phyloP scores from a whole-genome alignment of 2,329 filamentous ascomycete genomes.

The Cladosporium velox region DNA sequence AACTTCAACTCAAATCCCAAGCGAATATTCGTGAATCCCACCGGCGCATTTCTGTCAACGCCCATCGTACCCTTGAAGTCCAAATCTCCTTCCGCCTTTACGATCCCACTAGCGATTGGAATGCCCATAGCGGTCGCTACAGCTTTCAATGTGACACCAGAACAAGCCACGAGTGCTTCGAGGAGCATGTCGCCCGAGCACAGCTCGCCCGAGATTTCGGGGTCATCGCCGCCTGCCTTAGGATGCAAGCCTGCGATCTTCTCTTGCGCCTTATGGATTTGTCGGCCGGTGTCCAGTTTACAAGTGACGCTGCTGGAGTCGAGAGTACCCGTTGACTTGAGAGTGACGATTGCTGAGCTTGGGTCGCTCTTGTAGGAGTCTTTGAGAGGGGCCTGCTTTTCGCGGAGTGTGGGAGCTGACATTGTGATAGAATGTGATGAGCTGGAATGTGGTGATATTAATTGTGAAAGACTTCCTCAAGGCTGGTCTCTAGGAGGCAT shows the following conservation, averaged over 20 bases:
- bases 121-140: constrained; percentile 52
- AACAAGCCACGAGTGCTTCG: constrained; percentile 53
- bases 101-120: constrained; percentile 45
- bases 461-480: not conserved
- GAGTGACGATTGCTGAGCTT: constrained; percentile 48
- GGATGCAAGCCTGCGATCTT: constrained; percentile 52
- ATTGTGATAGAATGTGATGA: constrained; percentile 19
- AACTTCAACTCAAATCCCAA: constrained; percentile 48
- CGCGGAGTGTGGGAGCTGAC: constrained; percentile 42
- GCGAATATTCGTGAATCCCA: constrained; percentile 51
- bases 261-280: constrained; percentile 43
- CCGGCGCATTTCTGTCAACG: constrained; percentile 48
- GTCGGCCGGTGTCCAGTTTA: constrained; percentile 47
- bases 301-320: constrained; percentile 50
- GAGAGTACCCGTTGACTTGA: constrained; percentile 48
- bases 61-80: constrained; percentile 54
- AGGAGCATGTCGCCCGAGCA: constrained; percentile 55
- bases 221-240: constrained; percentile 49
- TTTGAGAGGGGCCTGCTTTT: constrained; percentile 53
- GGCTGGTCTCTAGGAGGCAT: not conserved
- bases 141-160: constrained; percentile 54
- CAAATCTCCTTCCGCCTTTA: constrained; percentile 50
- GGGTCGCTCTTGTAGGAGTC: constrained; percentile 48
- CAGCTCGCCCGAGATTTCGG: constrained; percentile 48
- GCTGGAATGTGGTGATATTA: not conserved